A percentile compares a stretch with the other conserved stretches of the same genome.
Conservation (phyloP, 768 basidiomycete genomes). For the Xerocomus potaroensis region DNA sequence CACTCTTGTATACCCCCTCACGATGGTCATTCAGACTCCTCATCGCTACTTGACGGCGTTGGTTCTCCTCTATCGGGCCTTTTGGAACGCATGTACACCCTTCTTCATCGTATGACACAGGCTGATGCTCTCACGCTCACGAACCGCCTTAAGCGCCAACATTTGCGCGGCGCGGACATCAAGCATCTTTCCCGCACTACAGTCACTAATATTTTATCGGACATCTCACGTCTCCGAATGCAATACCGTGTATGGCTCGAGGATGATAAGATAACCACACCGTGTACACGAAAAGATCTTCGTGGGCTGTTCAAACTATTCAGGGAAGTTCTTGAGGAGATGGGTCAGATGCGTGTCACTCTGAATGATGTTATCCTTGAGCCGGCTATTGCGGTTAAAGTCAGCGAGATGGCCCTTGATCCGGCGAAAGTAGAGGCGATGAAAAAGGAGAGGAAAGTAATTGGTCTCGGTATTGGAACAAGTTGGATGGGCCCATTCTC, state of each 20-base stretch:
- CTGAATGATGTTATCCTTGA: constrained; percentile 91
- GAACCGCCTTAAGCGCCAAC: constrained; percentile 86
- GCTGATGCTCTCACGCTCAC: constrained; percentile 87
- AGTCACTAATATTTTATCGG: constrained; percentile 66
- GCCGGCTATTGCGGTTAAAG: constrained; percentile 64
- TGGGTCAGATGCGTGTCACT: constrained; percentile 74
- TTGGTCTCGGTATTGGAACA: constrained; percentile 34
- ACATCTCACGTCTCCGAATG: constrained; percentile 61
- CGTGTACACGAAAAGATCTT: constrained; percentile 76
- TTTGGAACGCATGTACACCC: constrained; percentile 56
- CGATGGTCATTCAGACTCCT: constrained; percentile 71
- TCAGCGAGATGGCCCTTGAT: constrained; percentile 70
- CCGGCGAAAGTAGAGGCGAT: constrained; percentile 47
- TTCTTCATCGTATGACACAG: constrained; percentile 62
- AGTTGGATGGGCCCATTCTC: constrained; percentile 87
- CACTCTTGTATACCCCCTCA: constrained; percentile 43
- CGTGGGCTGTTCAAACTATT: constrained; percentile 78
- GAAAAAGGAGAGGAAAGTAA: constrained; percentile 28
- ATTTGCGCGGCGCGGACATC: constrained; percentile 81
- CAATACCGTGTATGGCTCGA: constrained; percentile 75
- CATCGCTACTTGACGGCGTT: constrained; percentile 59
- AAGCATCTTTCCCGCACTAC: constrained; percentile 83
- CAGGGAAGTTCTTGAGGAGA: constrained; percentile 78
- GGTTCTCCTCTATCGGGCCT: constrained; percentile 47
- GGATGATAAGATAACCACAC: constrained; percentile 60